Conservation (phyloP, 2,329 filamentous ascomycete species). For the Ophiosphaerella korrae region DNA sequence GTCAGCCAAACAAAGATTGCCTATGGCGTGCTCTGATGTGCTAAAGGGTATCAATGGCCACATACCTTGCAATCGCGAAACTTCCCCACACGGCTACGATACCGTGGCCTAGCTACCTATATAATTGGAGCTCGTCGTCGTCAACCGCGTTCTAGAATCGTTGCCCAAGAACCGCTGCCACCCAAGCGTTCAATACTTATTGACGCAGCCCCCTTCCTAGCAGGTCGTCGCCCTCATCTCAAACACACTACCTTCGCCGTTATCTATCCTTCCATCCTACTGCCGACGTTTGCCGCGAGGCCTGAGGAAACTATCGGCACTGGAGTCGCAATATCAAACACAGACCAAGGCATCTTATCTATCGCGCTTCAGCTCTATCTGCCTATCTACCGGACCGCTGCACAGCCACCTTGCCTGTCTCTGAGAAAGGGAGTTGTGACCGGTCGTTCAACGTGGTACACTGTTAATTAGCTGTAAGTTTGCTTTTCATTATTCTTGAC, state of each 20-base stretch:
- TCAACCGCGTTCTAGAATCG: slow-evolving; percentile 36
- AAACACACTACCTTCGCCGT: slow-evolving; percentile 2
- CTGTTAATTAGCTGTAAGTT: slow-evolving; percentile 32
- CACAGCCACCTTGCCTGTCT: slow-evolving; percentile 11
- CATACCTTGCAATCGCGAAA: slow-evolving; percentile 37
- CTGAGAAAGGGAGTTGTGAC: slow-evolving; percentile 12
- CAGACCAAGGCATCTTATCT: slow-evolving; percentile 33
- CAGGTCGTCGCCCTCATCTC: slow-evolving; percentile 19
- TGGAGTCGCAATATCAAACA: slow-evolving; percentile 11
- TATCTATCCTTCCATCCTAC: neutral
- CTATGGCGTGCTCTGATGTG: slow-evolving; percentile 48
- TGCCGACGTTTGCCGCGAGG: slow-evolving; percentile 38
- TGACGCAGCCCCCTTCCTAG: slow-evolving; percentile 18
- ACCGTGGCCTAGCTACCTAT: slow-evolving; percentile 29
- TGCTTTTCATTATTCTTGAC: slow-evolving; percentile 17
- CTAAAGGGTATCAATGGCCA: slow-evolving; percentile 36
- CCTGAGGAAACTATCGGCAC: slow-evolving; percentile 42
- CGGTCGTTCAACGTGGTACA: slow-evolving; percentile 31
- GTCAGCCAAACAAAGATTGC: slow-evolving; percentile 26
- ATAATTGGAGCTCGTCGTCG: slow-evolving; percentile 26
- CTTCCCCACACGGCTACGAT: slow-evolving; percentile 28
- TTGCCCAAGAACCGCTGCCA: slow-evolving; percentile 14
- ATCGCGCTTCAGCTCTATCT: slow-evolving; percentile 17
- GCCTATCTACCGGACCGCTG: slow-evolving; percentile 17
- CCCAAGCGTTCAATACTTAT: slow-evolving; percentile 30